phyloP scores from a whole-genome alignment of 225 moss, liverwort and hornwort genomes.

The Thuidium tamariscinum region DNA sequence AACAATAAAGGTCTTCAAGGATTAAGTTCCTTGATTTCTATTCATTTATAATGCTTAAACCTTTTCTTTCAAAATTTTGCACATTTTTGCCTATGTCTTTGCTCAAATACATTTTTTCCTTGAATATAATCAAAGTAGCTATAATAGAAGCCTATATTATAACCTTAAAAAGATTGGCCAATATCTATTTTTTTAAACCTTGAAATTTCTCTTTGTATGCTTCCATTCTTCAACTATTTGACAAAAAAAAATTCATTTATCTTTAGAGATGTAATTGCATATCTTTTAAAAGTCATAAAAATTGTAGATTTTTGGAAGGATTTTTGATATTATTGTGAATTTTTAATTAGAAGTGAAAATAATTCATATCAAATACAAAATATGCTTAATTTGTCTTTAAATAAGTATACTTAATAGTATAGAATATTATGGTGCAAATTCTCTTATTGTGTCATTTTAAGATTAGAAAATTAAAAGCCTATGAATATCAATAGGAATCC shows the following conservation, averaged over 20 bases:
- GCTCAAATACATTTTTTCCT: background rate
- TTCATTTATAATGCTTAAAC: background rate
- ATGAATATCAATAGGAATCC: background rate
- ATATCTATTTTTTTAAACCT: background rate
- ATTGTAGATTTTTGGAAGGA: no score
- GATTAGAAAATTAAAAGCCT: background rate
- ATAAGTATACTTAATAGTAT: background rate
- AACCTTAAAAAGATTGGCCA: rapidly evolving
- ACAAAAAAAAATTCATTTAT: background rate
- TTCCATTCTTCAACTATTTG: background rate
- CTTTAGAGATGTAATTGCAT: background rate
- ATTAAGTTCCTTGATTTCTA: rapidly evolving
- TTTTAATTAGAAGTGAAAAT: background rate
- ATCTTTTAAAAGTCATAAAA: background rate
- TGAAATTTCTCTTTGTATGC: background rate
- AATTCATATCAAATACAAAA: background rate
- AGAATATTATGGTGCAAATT: background rate
- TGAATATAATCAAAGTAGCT: background rate
- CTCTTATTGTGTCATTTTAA: background rate
- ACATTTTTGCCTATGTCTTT: background rate
- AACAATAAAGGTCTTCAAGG: rapidly evolving
- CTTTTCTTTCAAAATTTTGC: background rate
- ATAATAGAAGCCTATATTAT: background rate
- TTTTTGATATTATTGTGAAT: background rate
- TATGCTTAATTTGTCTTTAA: background rate